Evolutionary conservation across 345 rosid species (phyloP).

Genomic region (Noccaea bulbosa): DNA sequence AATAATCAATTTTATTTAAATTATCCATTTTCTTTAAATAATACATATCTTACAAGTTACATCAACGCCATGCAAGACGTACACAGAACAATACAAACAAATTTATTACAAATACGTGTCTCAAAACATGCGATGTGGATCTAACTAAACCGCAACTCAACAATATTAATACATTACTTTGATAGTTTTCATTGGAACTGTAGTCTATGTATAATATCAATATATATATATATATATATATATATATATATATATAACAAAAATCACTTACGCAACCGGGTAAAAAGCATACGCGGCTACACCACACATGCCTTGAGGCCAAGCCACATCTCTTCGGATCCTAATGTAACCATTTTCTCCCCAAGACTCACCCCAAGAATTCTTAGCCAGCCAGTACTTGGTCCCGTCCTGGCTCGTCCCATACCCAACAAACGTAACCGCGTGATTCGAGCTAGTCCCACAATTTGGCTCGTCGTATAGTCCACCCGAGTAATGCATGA

Average conservation of each 20-base stretch:
- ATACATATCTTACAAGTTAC: constrained; percentile 20
- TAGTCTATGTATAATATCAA: constrained; percentile 10
- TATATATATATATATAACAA: neutral
- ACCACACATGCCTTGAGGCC: constrained; percentile 62
- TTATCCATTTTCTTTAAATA: neutral
- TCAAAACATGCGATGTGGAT: constrained; percentile 25
- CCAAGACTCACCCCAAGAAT: constrained; percentile 67
- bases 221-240: too few relatives aligned
- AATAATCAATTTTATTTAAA: neutral
- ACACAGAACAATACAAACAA: constrained; percentile 20
- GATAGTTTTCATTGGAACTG: constrained; percentile 12
- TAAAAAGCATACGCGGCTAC: constrained; percentile 54
- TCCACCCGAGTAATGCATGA: constrained; percentile 52
- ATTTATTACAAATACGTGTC: constrained; percentile 5
- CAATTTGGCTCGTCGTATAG: constrained; percentile 50
- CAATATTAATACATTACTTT: neutral
- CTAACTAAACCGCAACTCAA: constrained; percentile 18
- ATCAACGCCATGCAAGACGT: constrained; percentile 24
- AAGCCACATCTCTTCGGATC: constrained; percentile 50
- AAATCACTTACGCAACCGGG: constrained; percentile 45
- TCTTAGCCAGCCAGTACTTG: constrained; percentile 66
- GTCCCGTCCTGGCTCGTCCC: constrained; percentile 50
- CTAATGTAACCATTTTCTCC: constrained; percentile 62
- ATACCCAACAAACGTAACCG: constrained; percentile 60
- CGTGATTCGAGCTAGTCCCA: constrained; percentile 51